Percentiles rank a stretch among this genome's conserved stretches.
Evolutionary conservation across 768 basidiomycete genomes (phyloP).

Genomic region (Tephrocybe sp.): DNA sequence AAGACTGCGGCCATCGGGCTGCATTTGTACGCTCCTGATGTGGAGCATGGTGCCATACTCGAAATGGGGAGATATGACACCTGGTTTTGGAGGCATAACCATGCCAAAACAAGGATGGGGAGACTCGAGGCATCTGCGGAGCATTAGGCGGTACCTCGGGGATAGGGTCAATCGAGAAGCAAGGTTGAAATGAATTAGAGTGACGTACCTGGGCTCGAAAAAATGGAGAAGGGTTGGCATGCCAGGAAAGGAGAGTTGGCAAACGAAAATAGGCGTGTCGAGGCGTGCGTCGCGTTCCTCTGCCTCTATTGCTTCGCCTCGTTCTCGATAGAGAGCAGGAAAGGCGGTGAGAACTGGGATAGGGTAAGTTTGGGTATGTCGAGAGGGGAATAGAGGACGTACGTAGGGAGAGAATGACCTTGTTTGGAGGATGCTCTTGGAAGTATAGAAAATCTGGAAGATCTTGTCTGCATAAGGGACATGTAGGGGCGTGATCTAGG

Average conservation of each 20-base stretch:
- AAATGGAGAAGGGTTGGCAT: conserved; percentile 89
- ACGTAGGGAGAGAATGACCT: conserved; percentile 70
- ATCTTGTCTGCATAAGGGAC: conserved; percentile 82
- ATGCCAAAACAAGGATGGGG: conserved; percentile 85
- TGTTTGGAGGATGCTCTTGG: conserved; percentile 77
- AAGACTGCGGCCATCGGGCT: conserved; percentile 87
- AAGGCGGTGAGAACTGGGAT: conserved; percentile 65
- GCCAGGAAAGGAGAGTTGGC: conserved; percentile 86
- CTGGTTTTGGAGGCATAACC: conserved; percentile 66
- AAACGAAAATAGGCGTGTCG: conserved; percentile 90
- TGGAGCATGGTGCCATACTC: conserved; percentile 95
- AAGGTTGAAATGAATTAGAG: background rate
- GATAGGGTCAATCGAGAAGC: background rate
- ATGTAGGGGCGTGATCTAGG: conserved; percentile 78
- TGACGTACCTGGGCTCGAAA: conserved; percentile 76
- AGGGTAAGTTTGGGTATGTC: conserved; percentile 2
- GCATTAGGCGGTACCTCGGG: conserved; percentile 86
- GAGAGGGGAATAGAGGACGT: conserved; percentile 20
- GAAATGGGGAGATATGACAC: conserved; percentile 34
- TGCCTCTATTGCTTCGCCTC: conserved; percentile 59
- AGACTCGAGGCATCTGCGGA: conserved; percentile 87
- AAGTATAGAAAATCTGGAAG: conserved; percentile 77
- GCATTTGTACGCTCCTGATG: conserved; percentile 82
- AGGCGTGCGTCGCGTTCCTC: conserved; percentile 79
- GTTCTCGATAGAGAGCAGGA: conserved; percentile 57